Percentiles rank a stretch among this genome's conserved stretches.
phyloP scores from a whole-genome alignment of 78 protist genomes.

The Tieghemostelium lacteum region DNA sequence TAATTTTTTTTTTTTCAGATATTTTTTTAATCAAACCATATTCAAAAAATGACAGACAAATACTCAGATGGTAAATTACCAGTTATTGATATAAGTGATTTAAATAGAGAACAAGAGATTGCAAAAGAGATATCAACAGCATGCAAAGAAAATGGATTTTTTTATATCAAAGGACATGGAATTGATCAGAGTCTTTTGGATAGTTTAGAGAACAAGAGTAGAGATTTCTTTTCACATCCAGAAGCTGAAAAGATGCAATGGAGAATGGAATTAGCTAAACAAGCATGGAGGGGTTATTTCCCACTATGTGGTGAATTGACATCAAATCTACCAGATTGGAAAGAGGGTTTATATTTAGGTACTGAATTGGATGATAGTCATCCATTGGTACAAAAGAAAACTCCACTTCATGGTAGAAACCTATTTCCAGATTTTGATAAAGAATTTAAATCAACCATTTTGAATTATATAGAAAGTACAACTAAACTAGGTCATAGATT shows the following conservation, averaged over 20 bases:
- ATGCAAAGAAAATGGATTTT: slow-evolving; percentile 47
- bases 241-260: slow-evolving; percentile 25
- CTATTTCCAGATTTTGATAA: neutral
- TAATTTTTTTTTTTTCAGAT: too few relatives aligned
- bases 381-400: neutral
- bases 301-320: slow-evolving; percentile 64
- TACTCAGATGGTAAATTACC: neutral
- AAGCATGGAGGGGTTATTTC: slow-evolving; percentile 79
- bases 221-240: slow-evolving; percentile 21
- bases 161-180: slow-evolving; percentile 69
- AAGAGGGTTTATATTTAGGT: slow-evolving; percentile 73
- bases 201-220: slow-evolving; percentile 34
- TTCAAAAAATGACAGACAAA: too few relatives aligned
- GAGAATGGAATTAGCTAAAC: slow-evolving; percentile 39
- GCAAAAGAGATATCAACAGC: slow-evolving; percentile 33
- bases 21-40: too few relatives aligned
- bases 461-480: slow-evolving; percentile 36
- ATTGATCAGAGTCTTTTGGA: slow-evolving; percentile 22
- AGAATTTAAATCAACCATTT: slow-evolving; percentile 7
- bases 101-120: neutral
- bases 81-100: neutral
- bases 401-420: slow-evolving; percentile 31
- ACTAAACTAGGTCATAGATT: slow-evolving; percentile 45
- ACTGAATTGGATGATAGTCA: slow-evolving; percentile 38
- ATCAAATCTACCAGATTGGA: slow-evolving; percentile 37